phyloP scores from a whole-genome alignment of 257 asterid species.

The Solanum etuberosum region DNA sequence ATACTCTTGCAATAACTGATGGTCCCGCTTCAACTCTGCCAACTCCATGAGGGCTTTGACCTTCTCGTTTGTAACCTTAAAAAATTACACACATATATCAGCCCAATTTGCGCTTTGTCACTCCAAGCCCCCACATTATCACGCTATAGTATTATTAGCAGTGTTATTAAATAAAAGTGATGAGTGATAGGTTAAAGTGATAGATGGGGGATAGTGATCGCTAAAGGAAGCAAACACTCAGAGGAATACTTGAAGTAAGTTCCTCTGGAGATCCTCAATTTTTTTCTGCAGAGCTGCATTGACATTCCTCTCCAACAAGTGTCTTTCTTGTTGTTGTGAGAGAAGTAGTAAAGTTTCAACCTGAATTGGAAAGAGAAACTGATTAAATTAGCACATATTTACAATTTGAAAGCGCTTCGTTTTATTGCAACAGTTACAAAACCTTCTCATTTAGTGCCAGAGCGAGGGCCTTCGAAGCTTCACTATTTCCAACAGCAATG shows the following conservation, averaged over 20 bases:
- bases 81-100: conserved; percentile 3
- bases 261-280: conserved; percentile 78
- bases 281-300: conserved; percentile 68
- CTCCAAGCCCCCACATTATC: not conserved
- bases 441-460: conserved; percentile 96
- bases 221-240: not conserved
- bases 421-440: conserved; percentile 2
- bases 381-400: not conserved
- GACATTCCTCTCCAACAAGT: conserved; percentile 72
- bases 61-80: conserved; percentile 90
- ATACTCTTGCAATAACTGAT: conserved; percentile 50
- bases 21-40: conserved; percentile 80
- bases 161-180: not conserved
- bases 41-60: conserved; percentile 91
- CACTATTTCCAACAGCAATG: conserved; percentile 24
- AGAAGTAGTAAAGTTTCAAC: conserved; percentile 69
- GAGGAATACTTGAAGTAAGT: conserved; percentile 57
- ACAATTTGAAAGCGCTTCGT: not conserved
- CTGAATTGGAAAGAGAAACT: conserved; percentile 27
- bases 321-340: conserved; percentile 91
- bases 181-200: not conserved
- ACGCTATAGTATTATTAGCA: not conserved
- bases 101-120: not conserved
- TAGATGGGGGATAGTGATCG: not conserved
- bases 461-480: conserved; percentile 56